A percentile compares a stretch with the other conserved stretches of the same genome.
Evolutionary conservation across 1,284 basidiomycete genomes (phyloP).

Genomic region (Lentinus polychrous): DNA sequence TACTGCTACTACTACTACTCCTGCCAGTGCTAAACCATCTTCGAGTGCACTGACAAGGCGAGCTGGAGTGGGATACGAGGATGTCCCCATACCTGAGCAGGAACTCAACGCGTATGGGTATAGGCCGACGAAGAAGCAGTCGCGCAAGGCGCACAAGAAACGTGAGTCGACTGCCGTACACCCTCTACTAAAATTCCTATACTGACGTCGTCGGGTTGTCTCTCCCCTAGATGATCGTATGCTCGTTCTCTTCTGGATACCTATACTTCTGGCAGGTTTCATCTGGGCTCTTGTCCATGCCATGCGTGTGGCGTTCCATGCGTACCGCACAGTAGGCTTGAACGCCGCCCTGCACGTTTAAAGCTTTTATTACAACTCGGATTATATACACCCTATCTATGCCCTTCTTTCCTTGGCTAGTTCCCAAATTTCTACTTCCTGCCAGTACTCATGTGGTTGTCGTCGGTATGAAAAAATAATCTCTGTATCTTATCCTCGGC

Average conservation of each 20-base stretch:
- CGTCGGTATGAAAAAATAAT: no score
- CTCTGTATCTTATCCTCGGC: no score
- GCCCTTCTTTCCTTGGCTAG: no score
- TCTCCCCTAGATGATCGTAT: slow-evolving; percentile 73
- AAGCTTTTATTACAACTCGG: slow-evolving; percentile 3
- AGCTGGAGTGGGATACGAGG: slow-evolving; percentile 44
- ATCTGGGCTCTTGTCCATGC: slow-evolving; percentile 59
- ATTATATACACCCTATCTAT: background rate
- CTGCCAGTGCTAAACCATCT: slow-evolving; percentile 5
- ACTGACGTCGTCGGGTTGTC: slow-evolving; percentile 9
- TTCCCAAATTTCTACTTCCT: no score
- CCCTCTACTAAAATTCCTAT: slow-evolving; percentile 1
- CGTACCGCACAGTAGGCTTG: slow-evolving; percentile 36
- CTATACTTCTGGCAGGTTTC: slow-evolving; percentile 76
- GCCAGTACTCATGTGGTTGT: no score
- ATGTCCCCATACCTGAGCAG: slow-evolving; percentile 40
- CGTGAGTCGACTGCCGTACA: slow-evolving; percentile 39
- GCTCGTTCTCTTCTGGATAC: slow-evolving; percentile 92
- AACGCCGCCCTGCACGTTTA: slow-evolving; percentile 9
- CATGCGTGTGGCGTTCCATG: slow-evolving; percentile 48
- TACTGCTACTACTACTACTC: slow-evolving; percentile 13
- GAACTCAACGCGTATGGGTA: slow-evolving; percentile 65
- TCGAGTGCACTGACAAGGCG: slow-evolving; percentile 4
- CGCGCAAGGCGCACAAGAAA: slow-evolving; percentile 57
- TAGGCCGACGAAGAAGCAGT: slow-evolving; percentile 45